Base-by-base conservation (phyloP, 495 filamentous ascomycete species). In the Copromyces sp. region DNA sequence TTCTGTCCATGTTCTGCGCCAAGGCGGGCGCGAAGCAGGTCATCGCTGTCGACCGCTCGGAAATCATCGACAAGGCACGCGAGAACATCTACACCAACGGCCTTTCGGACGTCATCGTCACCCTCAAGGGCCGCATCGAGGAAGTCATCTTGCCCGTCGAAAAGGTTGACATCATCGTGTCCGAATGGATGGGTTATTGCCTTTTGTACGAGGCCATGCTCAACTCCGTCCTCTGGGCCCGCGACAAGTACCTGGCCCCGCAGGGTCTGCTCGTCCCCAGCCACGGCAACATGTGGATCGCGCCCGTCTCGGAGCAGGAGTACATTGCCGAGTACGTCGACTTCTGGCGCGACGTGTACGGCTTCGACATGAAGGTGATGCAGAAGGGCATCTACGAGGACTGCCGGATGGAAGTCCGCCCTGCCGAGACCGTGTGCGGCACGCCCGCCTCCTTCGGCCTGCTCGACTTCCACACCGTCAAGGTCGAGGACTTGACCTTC, bases 101-200 rank as follows among this genome's bases (percentile, higher is more conserved):
- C 41, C 90, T 99, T 81, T 84, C 90, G 40, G 84, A 89, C 80
- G 90, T 90, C 83, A 95, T 99, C 81, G 97, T 94, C 24, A 90
- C 95, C 32, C 84, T 99, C 69, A 92, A 95, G 82, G 95, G 96
- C 68, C 94, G 94, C 84, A 95, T 99, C 89, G 95, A 99, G 83
- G 96, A 99, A 76, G 94, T 97, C 41, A 76, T 84, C 32, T 89
- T 99, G 35, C 95, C 96, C 32, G 94, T 94, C 75, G 85, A 87
- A 39, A 89, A 97, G 78, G 96, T 99, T 76, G 95, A 99, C 81
- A 95, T 99, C 78, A 99, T 99, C 83, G 93, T 99, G 74, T 97
- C 93, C 39, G 95, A 99, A 84, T 99, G 95, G 95, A 99, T 99
- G 95, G 95, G 95, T 65, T 99, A 99, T 85, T 97, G 95, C 84